Evolutionary conservation across 2,329 filamentous ascomycete genomes (phyloP).

Genomic region (Calonectria ilicicola): DNA sequence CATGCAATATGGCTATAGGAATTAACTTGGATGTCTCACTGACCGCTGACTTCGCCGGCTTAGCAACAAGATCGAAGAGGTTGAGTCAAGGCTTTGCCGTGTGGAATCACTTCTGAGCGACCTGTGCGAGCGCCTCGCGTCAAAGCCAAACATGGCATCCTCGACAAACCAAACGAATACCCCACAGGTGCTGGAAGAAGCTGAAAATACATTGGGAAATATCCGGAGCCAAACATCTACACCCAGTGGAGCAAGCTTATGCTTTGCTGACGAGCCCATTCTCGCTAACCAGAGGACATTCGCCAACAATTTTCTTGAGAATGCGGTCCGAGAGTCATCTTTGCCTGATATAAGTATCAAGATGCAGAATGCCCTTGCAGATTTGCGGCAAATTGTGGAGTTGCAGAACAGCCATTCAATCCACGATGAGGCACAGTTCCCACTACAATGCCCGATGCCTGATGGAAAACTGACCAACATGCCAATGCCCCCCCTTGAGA

Average conservation of each 20-base stretch:
- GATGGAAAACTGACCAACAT: conserved; percentile 60
- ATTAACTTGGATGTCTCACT: neutral
- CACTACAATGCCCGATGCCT: conserved; percentile 58
- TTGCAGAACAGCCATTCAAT: conserved; percentile 59
- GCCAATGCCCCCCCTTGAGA: conserved; percentile 64
- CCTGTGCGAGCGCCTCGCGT: neutral
- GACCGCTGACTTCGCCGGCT: neutral
- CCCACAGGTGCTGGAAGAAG: neutral
- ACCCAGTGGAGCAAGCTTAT: conserved; percentile 54
- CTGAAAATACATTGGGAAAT: neutral
- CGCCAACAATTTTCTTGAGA: conserved; percentile 65
- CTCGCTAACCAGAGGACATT: conserved; percentile 64
- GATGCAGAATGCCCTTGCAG: conserved; percentile 65
- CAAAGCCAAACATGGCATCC: neutral
- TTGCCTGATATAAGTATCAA: conserved; percentile 59
- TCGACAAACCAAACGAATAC: neutral
- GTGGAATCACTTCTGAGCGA: neutral
- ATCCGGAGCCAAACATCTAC: conserved; percentile 34
- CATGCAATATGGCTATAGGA: too few species aligned
- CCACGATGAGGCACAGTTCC: conserved; percentile 57
- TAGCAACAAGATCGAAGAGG: neutral
- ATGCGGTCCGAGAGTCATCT: conserved; percentile 61
- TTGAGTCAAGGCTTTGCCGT: neutral
- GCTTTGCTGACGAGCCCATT: conserved; percentile 56
- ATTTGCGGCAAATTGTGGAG: conserved; percentile 64